Evolutionary conservation across 257 asterid genomes (phyloP).

Genomic region (Nicotiana knightiana): DNA sequence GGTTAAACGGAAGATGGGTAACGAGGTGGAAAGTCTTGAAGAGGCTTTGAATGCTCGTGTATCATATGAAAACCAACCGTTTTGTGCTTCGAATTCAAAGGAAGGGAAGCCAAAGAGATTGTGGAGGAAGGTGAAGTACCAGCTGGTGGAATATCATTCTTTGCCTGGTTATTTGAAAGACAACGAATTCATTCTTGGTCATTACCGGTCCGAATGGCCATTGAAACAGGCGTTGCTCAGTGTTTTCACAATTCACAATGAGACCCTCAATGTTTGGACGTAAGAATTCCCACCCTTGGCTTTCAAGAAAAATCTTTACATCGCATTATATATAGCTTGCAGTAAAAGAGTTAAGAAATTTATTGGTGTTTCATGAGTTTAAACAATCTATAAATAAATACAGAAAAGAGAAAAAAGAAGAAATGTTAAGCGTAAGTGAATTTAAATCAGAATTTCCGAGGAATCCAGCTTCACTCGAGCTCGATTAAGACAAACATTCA

Average conservation of each 20-base stretch:
- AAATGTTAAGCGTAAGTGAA: not conserved
- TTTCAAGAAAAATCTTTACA: not conserved
- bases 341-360: not conserved
- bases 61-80: constrained; percentile 23
- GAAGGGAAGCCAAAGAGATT: constrained; percentile 58
- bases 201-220: constrained; percentile 93
- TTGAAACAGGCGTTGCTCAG: constrained; percentile 75
- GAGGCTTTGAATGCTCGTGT: constrained; percentile 19
- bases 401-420: not conserved
- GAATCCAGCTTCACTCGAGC: not conserved
- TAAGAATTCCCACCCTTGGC: constrained; percentile 31
- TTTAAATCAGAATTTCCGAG: not conserved
- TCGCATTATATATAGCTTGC: not conserved
- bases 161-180: constrained; percentile 95
- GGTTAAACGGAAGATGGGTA: constrained; percentile 45
- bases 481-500: not conserved
- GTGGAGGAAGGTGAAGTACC: constrained; percentile 91
- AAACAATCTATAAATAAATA: not conserved
- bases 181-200: constrained; percentile 73
- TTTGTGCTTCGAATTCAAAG: constrained; percentile 18
- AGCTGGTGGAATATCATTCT: constrained; percentile 88
- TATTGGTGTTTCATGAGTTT: not conserved
- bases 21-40: constrained; percentile 23
- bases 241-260: constrained; percentile 81
- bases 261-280: constrained; percentile 99